Conservation (phyloP, 805 yeast species). For the Candida railenensis region DNA sequence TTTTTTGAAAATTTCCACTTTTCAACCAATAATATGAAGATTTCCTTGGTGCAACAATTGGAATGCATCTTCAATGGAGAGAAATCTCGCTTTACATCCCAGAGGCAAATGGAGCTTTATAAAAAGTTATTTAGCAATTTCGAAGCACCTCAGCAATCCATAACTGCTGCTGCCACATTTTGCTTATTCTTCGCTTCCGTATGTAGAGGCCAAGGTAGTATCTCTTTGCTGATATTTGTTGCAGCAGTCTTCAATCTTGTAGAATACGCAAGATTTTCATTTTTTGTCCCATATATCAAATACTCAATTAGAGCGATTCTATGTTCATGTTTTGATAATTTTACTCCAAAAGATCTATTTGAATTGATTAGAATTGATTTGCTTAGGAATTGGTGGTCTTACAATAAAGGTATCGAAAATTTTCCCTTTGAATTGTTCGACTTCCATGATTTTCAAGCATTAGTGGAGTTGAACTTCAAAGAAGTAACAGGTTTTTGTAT, state of each 20-base stretch:
- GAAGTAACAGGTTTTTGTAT: constrained; percentile 37
- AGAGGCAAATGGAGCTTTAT: constrained; percentile 26
- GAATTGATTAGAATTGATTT: constrained; percentile 30
- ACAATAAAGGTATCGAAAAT: constrained; percentile 20
- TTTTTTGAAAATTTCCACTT: constrained; percentile 16
- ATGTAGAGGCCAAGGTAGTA: constrained; percentile 15
- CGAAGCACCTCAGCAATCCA: constrained; percentile 32
- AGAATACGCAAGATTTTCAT: constrained; percentile 34
- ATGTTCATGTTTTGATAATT: not conserved
- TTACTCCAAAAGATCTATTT: constrained; percentile 22
- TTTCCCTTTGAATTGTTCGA: constrained; percentile 46
- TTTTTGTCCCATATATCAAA: constrained; percentile 28
- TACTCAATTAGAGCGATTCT: not conserved
- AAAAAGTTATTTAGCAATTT: constrained; percentile 27
- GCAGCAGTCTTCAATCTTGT: constrained; percentile 41
- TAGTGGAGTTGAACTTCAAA: constrained; percentile 30
- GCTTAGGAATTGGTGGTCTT: constrained; percentile 45
- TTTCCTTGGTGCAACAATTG: not conserved
- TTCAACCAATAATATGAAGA: not conserved
- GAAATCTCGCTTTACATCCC: not conserved
- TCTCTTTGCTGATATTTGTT: constrained; percentile 27
- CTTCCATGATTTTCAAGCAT: constrained; percentile 24
- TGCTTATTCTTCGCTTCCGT: constrained; percentile 31
- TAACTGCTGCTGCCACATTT: constrained; percentile 40
- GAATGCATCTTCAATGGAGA: not conserved